phyloP scores from a whole-genome alignment of 148 eudicot species.

The Oxyria digyna region DNA sequence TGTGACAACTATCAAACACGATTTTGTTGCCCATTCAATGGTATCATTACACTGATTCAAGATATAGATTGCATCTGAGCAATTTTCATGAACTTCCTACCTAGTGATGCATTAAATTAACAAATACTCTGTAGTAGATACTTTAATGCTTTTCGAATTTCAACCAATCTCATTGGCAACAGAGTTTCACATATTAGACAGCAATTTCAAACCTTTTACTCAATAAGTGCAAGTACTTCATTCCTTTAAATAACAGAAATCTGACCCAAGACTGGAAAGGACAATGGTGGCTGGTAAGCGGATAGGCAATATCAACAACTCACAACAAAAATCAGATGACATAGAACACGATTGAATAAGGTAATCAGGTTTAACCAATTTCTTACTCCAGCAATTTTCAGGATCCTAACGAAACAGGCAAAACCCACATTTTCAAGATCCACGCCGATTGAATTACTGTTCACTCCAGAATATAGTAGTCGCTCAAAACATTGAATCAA shows the following conservation, averaged over 20 bases:
- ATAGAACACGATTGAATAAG: background rate
- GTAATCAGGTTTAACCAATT: background rate
- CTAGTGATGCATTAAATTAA: background rate
- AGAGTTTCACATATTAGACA: background rate
- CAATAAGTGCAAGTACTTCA: background rate
- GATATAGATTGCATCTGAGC: background rate
- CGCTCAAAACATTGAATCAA: background rate
- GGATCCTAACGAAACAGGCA: background rate
- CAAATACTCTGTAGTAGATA: background rate
- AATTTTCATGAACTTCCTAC: background rate
- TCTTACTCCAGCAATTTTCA: background rate
- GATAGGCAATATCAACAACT: background rate
- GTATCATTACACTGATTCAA: background rate
- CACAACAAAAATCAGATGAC: background rate
- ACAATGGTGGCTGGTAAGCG: background rate
- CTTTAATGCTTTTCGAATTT: background rate
- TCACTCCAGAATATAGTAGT: background rate
- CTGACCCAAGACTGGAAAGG: background rate
- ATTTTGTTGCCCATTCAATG: background rate
- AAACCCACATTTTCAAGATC: background rate
- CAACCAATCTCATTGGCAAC: background rate
- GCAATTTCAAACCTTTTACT: background rate
- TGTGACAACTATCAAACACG: background rate
- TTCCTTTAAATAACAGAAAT: background rate
- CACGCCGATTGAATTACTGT: background rate